Base-by-base conservation (phyloP, 257 asterid genomes). In the Phtheirospermum japonicum region DNA sequence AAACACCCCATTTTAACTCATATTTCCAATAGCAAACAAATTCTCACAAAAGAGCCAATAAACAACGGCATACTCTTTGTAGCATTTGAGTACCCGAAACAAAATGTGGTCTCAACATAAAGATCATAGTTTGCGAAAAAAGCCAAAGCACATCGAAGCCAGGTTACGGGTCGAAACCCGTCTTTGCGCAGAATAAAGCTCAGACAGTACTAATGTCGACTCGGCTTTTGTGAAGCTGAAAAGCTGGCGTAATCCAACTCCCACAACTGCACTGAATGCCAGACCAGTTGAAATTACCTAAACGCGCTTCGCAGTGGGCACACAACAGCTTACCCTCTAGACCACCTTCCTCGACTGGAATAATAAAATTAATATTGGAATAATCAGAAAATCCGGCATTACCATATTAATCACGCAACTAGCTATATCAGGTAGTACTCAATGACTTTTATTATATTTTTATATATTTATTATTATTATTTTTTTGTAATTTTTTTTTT, bases 231-330 rank as follows among this genome's bases (percentile, higher is more conserved):
- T 93, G 96, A 68, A 93, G 89, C 85, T 93, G 97, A 75, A 93
- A 93, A 13, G 95, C 99, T 0, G 99, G 99, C 4, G 97, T 82
- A 32, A 93, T 85, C 99, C 99, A 93, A 77, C 96, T 93, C 64
- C 97, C 97, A 9, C 99, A 93, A 64, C 90, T 89, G 88, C 99
- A 93, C 70, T 93, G 99, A 71, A 89, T 83, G 67, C 99, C 97
- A 0, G 89, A 75, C 96, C 99, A 89, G 81, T 89, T 93, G 80
- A 93, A 93, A 90, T 89, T 83, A 57, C 99, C 99, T 58, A 93
- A 66, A 5, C 97, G 94, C 9, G 89, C 85, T 71, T 87, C 97
- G 56, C 99, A 93, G 61, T 89, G 88, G 48, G 62, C 69, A 57
- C 97, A 93, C 60, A 65, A 4, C 62, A 93, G 89, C 84, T 89